Evolutionary conservation across 2,329 filamentous ascomycete genomes (phyloP).

Genomic region (Ploettnerulaceae sp.): DNA sequence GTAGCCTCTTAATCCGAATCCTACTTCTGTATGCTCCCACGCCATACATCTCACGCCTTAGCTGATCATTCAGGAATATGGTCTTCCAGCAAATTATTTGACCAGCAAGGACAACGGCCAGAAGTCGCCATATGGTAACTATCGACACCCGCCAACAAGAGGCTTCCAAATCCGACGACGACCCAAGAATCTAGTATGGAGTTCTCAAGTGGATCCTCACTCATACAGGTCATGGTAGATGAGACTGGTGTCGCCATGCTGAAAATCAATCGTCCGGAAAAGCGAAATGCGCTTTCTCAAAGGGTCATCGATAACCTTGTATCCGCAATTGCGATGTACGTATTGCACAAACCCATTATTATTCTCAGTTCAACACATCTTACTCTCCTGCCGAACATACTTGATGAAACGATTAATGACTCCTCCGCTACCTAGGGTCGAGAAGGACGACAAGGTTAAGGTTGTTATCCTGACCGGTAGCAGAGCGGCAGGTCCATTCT

Average conservation of each 20-base stretch:
- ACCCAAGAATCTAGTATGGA: constrained; percentile 8
- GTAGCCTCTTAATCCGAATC: neutral
- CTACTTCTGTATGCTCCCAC: neutral
- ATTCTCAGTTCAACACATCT: too few species aligned
- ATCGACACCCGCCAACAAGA: neutral
- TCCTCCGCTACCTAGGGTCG: too few species aligned
- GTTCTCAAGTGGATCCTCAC: constrained; percentile 16
- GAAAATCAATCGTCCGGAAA: constrained; percentile 49
- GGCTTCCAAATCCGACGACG: neutral
- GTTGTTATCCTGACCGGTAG: constrained; percentile 48
- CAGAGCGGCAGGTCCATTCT: constrained; percentile 13
- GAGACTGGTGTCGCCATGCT: constrained; percentile 42
- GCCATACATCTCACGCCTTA: neutral
- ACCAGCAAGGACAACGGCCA: neutral
- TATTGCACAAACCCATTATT: too few species aligned
- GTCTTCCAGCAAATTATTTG: constrained; percentile 1
- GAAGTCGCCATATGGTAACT: too few species aligned
- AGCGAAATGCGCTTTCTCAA: constrained; percentile 54
- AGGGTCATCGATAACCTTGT: constrained; percentile 14
- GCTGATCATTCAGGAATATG: neutral
- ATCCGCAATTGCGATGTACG: constrained; percentile 29
- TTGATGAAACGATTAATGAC: too few species aligned
- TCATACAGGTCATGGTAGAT: constrained; percentile 19
- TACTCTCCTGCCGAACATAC: too few species aligned
- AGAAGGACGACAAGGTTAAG: constrained; percentile 48